Conservation (phyloP, 306 rosid genomes). For the Pyrus communis region DNA sequence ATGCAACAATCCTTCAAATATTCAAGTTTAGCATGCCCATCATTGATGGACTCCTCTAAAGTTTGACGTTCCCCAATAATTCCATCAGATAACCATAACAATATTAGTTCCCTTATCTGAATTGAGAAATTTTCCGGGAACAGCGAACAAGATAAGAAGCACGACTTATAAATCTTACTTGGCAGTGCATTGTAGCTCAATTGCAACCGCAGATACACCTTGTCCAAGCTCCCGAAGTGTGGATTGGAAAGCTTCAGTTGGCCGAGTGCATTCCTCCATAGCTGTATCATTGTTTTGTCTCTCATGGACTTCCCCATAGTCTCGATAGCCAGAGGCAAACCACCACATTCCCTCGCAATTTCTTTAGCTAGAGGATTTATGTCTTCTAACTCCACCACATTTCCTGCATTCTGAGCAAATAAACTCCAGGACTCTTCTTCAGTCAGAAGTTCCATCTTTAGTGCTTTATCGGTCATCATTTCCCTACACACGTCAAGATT, state of each 20-base stretch:
- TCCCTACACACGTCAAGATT: conserved; percentile 2
- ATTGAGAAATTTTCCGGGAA: conserved; percentile 13
- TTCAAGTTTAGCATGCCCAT: conserved; percentile 15
- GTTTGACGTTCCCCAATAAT: conserved; percentile 8
- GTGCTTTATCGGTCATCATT: neutral
- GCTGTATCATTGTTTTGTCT: conserved; percentile 8
- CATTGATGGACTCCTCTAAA: conserved; percentile 10
- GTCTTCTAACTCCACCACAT: neutral
- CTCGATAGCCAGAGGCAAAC: conserved; percentile 13
- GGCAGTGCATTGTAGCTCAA: conserved; percentile 10
- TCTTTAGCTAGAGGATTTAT: conserved; percentile 6
- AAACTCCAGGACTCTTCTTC: conserved; percentile 23
- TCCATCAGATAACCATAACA: conserved; percentile 6
- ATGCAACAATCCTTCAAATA: conserved; percentile 18
- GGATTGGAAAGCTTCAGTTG: neutral
- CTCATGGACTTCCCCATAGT: conserved; percentile 13
- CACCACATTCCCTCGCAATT: conserved; percentile 9
- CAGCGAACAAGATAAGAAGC: conserved; percentile 17
- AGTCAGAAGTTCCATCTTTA: conserved; percentile 7
- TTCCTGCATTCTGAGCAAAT: conserved; percentile 11
- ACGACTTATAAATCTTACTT: neutral
- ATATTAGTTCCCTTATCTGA: conserved; percentile 6
- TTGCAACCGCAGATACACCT: conserved; percentile 6
- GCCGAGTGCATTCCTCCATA: conserved; percentile 6
- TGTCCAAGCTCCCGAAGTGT: neutral